Evolutionary conservation across 495 filamentous ascomycete genomes (phyloP), one percentile per base, ranked within the genome.

Genomic region (Neurospora sp.): DNA sequence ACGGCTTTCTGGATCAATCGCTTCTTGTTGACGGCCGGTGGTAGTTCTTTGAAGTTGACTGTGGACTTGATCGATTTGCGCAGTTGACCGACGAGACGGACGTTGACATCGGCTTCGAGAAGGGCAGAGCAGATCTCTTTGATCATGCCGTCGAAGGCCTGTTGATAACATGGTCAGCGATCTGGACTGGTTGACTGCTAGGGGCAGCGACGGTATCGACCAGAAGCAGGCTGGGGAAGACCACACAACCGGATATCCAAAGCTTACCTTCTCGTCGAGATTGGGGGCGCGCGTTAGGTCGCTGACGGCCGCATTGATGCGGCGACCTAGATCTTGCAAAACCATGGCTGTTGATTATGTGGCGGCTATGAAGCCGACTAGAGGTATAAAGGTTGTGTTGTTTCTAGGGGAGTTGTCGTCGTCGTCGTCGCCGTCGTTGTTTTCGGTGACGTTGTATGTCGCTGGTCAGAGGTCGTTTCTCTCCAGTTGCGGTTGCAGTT

Each of bases 101-200:
- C 91, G 80, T 98, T 99, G 72, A 99, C 89, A 81, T 99, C 96
- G 80, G 96, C 93, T 86, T 96, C 94, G 74, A 98, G 87, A 38
- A 99, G 90, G 73, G 96, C 96, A 69, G 92, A 88, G 78, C 93
- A 96, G 72, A 99, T 98, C 82, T 97, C 93, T 81, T 98, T 98
- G 76, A 99, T 86, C 96, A 99, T 98, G 76, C 88, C 88, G 85
- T 99, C 96, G 84, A 99, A 97, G 10, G 94, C 93, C 94, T 98
- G 81, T 44, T 38, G 31, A 59, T n/a, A 71, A 59, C 3, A 72
- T 23, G 42, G 75, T 76, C 62, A 73, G 72, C 69, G 48, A 16
- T 38, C 39, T 27, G 31, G 10, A 39, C 37, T 16, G 27, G 18
- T 14, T n/a, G n/a, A 20, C 69, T 12, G 35, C 18, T 23, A n/a